Base-by-base conservation (phyloP, 345 rosid genomes). In the Populus nigra region DNA sequence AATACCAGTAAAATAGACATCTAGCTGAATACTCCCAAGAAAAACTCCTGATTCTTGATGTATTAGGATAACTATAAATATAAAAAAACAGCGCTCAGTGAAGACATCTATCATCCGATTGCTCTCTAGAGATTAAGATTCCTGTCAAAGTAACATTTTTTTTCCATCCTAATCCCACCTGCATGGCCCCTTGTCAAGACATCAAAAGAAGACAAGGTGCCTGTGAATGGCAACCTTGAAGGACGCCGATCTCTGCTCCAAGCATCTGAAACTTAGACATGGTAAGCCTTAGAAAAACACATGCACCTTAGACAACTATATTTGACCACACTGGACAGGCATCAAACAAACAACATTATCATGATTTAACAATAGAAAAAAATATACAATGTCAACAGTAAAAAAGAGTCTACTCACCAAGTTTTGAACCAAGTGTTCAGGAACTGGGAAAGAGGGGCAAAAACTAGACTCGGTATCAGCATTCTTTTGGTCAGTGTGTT, bases 191-290 rank as follows among this genome's bases (percentile, higher is more conserved):
- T 89, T 90, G 93, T 88, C 96, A 92, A 88, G 93, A 90, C 90
- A 93, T 93, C 92, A 87, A 85, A 91, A 91, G 89, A 86, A 88
- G 91, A 93, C 92, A 95, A 91, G 96, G 96, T 86, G 94, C 91
- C 91, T 78, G 85, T 82, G 90, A 78, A 87, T 84, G 86, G 89
- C 88, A 83, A 88, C 90, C 91, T 87, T 80, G 84, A 87, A 83
- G 91, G 91, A 90, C 91, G 77, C 88, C 75, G 90, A 82, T 87
- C 91, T 79, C 92, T 90, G 91, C 98, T 84, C 94, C 99, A 75
- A 90, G 94, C 87, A 96, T 96, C 99, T 96, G 99, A 92, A 96
- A 96, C 99, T 95, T 93, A 88, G 98, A 96, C 96, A 96, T 89
- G 79, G 84, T 93, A 89, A 91, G 90, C 99, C 98, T 96, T 90